Evolutionary conservation across 108 stramenopile species (phyloP).

Genomic region (Epipyxis sp.): DNA sequence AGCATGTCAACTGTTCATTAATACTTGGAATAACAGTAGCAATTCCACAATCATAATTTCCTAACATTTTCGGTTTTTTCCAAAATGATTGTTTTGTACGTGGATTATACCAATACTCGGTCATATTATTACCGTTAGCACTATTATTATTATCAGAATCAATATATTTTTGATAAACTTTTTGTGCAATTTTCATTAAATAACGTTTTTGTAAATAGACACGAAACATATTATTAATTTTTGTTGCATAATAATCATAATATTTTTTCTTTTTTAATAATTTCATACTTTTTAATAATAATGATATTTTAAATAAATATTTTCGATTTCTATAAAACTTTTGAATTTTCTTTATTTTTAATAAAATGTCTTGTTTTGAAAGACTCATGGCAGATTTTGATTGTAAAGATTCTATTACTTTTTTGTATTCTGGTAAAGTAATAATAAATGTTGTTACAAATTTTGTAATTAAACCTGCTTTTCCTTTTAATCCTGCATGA

Average conservation of each 20-base stretch:
- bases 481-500: background rate
- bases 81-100: constrained; percentile 1
- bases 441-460: background rate
- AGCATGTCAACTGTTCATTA: background rate
- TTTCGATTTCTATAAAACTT: background rate
- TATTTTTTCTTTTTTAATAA: background rate
- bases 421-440: background rate
- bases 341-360: background rate
- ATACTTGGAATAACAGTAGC: background rate
- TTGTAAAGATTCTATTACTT: background rate
- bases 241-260: background rate
- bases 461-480: background rate
- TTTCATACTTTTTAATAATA: background rate
- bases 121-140: background rate
- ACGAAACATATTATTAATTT: background rate
- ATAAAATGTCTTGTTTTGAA: background rate
- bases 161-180: background rate
- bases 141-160: too few species aligned
- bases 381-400: background rate
- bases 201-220: background rate
- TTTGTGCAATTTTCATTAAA: background rate
- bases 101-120: constrained; percentile 12
- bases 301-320: background rate
- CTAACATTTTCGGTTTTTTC: background rate
- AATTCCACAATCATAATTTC: background rate